phyloP scores from a whole-genome alignment of 2,329 filamentous ascomycete species.

The Gaeumannomyces tritici region DNA sequence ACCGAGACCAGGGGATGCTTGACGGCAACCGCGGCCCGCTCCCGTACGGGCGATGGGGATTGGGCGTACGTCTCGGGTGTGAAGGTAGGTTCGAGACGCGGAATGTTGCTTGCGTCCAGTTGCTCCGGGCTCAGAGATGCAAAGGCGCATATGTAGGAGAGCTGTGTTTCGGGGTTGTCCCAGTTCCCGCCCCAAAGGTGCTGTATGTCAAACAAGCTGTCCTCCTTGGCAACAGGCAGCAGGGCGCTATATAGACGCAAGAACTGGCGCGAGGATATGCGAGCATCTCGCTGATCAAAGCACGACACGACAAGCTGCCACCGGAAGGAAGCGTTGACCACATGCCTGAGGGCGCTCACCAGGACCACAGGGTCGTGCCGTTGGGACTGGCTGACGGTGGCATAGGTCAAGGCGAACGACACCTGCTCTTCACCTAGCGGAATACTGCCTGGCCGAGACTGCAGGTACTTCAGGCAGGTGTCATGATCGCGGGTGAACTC shows the following conservation, averaged over 20 bases:
- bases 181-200: constrained; percentile 84
- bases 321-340: constrained; percentile 54
- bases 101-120: constrained; percentile 77
- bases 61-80: constrained; percentile 46
- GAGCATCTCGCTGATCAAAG: constrained; percentile 72
- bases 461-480: constrained; percentile 44
- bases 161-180: constrained; percentile 76
- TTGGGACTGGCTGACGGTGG: constrained; percentile 47
- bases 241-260: constrained; percentile 71
- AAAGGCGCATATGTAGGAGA: constrained; percentile 90
- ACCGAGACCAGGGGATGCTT: constrained; percentile 84
- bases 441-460: constrained; percentile 40
- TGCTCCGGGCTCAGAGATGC: constrained; percentile 65
- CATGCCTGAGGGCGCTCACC: constrained; percentile 52
- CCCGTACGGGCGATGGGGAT: constrained; percentile 37
- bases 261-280: constrained; percentile 73
- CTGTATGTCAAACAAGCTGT: constrained; percentile 69
- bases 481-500: constrained; percentile 71
- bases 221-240: constrained; percentile 57
- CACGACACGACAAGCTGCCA: constrained; percentile 64
- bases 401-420: constrained; percentile 65
- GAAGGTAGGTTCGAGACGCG: constrained; percentile 70
- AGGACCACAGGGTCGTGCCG: constrained; percentile 42
- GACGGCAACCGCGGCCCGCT: constrained; percentile 51
- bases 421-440: constrained; percentile 75